phyloP scores from a whole-genome alignment of 1,139 yeast genomes.

The Yamadazyma sp. region DNA sequence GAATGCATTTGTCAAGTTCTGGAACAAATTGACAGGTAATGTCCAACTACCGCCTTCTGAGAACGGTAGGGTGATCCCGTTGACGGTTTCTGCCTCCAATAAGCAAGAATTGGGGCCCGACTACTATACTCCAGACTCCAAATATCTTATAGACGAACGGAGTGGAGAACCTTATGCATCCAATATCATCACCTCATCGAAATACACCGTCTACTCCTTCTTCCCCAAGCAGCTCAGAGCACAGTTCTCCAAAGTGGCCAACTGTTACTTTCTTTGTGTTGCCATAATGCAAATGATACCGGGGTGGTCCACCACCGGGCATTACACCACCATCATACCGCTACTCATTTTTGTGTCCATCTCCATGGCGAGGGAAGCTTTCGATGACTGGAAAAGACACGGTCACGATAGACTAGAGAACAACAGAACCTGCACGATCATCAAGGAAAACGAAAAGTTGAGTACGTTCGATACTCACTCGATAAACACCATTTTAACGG shows the following conservation, averaged over 20 bases:
- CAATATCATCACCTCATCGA: slow-evolving; percentile 81
- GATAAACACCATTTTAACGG: slow-evolving; percentile 34
- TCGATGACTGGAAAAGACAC: slow-evolving; percentile 88
- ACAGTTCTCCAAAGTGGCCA: slow-evolving; percentile 91
- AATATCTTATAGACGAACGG: slow-evolving; percentile 62
- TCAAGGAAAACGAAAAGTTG: slow-evolving; percentile 32
- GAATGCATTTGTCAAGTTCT: slow-evolving; percentile 13
- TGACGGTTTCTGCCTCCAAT: slow-evolving; percentile 38
- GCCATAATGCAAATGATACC: slow-evolving; percentile 96
- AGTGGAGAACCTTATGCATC: slow-evolving; percentile 59
- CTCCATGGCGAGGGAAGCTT: slow-evolving; percentile 90
- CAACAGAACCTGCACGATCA: slow-evolving; percentile 51
- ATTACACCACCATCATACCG: slow-evolving; percentile 92
- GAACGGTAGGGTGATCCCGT: slow-evolving; percentile 77
- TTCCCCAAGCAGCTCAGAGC: slow-evolving; percentile 86
- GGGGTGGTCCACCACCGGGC: slow-evolving; percentile 96
- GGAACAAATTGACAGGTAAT: slow-evolving; percentile 37
- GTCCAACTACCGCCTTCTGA: slow-evolving; percentile 52
- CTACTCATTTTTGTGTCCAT: slow-evolving; percentile 83
- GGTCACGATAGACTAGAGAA: slow-evolving; percentile 84
- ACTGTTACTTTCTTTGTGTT: slow-evolving; percentile 79
- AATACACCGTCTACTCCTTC: slow-evolving; percentile 79
- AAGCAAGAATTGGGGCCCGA: slow-evolving; percentile 29
- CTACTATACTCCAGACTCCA: slow-evolving; percentile 25
- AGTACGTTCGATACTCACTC: slow-evolving; percentile 37